A percentile compares a stretch with the other conserved stretches of the same genome.
These are phyloP conservation scores for Tuber aestivum DNA, from an alignment of 495 filamentous ascomycete genomes.

Conservation along the genomic window DNA sequence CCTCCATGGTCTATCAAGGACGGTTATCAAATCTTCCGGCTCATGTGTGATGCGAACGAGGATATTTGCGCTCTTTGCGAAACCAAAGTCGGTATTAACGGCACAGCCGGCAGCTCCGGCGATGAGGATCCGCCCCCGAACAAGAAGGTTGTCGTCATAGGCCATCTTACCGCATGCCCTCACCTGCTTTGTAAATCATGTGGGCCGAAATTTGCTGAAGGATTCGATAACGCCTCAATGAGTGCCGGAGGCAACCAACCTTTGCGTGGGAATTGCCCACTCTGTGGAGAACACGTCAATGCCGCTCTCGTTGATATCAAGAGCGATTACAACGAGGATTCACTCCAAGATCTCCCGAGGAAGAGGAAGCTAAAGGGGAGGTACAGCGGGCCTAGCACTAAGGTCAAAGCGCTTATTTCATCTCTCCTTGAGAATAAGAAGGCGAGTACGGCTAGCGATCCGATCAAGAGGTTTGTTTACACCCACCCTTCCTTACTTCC, in stretches of 20 bases:
- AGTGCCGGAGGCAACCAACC: conserved; percentile 43
- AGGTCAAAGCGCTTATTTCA: conserved; percentile 71
- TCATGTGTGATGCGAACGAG: conserved; percentile 70
- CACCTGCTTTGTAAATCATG: conserved; percentile 75
- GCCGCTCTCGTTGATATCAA: conserved; percentile 60
- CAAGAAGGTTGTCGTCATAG: conserved; percentile 58
- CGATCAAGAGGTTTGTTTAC: conserved; percentile 51
- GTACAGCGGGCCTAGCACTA: conserved; percentile 84
- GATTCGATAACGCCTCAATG: not conserved
- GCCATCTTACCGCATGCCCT: conserved; percentile 75
- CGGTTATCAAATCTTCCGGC: conserved; percentile 72
- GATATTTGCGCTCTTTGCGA: conserved; percentile 66
- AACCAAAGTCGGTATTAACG: conserved; percentile 49
- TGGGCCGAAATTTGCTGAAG: conserved; percentile 48
- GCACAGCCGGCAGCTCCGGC: conserved; percentile 45
- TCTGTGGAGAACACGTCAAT: conserved; percentile 59
- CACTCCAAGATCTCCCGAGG: conserved; percentile 49
- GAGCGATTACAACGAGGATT: conserved; percentile 56
- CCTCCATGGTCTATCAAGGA: conserved; percentile 49
- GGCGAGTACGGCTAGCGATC: conserved; percentile 40
- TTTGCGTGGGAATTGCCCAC: conserved; percentile 50
- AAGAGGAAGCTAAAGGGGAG: conserved; percentile 40
- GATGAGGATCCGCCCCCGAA: conserved; percentile 47
- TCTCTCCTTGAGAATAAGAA: conserved; percentile 52
- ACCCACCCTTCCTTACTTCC: conserved; percentile 43